A percentile compares a stretch with the other conserved stretches of the same genome.
Evolutionary conservation across 495 filamentous ascomycete species (phyloP).

Genomic region (Cetradonia linearis): DNA sequence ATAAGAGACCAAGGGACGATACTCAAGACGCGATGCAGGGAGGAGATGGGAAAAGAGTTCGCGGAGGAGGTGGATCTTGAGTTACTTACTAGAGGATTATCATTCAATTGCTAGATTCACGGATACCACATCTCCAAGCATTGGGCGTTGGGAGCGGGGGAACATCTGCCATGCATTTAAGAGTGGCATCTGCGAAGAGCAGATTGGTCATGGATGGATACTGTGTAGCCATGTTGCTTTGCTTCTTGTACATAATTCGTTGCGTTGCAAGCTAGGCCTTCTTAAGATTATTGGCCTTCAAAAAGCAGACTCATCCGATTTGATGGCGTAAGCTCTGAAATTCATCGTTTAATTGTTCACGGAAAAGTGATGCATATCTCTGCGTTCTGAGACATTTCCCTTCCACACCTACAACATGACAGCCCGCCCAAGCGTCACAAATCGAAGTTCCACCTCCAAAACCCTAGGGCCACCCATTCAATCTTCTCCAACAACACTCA

Average conservation of each 20-base stretch:
- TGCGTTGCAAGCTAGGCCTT: not conserved
- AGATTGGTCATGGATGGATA: not conserved
- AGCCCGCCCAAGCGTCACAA: slow-evolving; percentile 7
- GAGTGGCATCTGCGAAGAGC: not conserved
- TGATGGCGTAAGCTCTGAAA: not conserved
- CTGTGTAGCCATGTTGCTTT: not conserved
- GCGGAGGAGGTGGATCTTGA: slow-evolving; percentile 38
- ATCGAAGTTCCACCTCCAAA: slow-evolving; percentile 15
- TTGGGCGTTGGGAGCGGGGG: not conserved
- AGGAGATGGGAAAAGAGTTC: slow-evolving; percentile 43
- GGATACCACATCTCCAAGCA: not conserved
- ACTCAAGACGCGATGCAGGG: slow-evolving; percentile 44
- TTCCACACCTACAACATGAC: slow-evolving; percentile 10
- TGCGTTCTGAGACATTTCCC: not conserved
- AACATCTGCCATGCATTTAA: not conserved
- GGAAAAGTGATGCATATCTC: not conserved
- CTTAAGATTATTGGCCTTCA: not conserved
- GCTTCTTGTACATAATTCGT: not conserved
- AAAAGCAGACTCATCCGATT: not conserved
- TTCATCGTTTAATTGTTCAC: not conserved
- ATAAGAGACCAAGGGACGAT: slow-evolving; percentile 56
- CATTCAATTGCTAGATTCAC: not conserved
- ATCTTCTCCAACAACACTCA: slow-evolving; percentile 45
- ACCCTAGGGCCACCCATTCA: slow-evolving; percentile 21
- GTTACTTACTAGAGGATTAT: not conserved